Conservation (phyloP, 192 early-diverging fungal genomes). For the Chytriomyces confervae region DNA sequence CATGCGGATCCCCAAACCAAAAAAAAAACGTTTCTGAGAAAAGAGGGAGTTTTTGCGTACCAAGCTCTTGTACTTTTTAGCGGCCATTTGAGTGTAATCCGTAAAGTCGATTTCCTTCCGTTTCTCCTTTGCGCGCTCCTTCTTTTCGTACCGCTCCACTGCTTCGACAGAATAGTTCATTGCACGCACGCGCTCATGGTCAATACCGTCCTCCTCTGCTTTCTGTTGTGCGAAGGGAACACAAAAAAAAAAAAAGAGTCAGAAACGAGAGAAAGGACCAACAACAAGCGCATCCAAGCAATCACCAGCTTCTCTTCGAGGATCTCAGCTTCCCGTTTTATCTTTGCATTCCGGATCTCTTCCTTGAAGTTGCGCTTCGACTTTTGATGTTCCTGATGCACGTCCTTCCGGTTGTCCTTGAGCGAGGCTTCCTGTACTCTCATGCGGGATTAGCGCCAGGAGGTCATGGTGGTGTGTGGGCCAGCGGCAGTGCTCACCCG, state of each 20-base stretch:
- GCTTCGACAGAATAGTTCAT: slow-evolving; percentile 86
- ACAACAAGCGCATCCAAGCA: neutral
- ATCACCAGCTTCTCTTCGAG: slow-evolving; percentile 59
- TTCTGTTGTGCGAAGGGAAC: neutral
- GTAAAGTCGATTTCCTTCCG: slow-evolving; percentile 82
- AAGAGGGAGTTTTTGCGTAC: too few relatives aligned
- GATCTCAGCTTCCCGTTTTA: slow-evolving; percentile 74
- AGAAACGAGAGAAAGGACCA: neutral
- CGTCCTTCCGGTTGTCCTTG: slow-evolving; percentile 70
- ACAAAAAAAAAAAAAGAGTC: slow-evolving; percentile 2
- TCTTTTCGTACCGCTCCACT: slow-evolving; percentile 85
- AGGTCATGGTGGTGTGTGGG: neutral
- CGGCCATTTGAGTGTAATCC: slow-evolving; percentile 82
- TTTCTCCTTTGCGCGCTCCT: slow-evolving; percentile 71
- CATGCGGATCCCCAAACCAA: too few relatives aligned
- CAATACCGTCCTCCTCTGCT: slow-evolving; percentile 73
- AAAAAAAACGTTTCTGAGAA: too few relatives aligned
- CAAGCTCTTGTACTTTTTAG: slow-evolving; percentile 85
- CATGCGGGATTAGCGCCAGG: neutral
- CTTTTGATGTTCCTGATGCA: slow-evolving; percentile 77
- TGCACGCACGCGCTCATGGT: slow-evolving; percentile 83
- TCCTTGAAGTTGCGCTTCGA: slow-evolving; percentile 70
- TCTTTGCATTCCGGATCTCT: slow-evolving; percentile 66
- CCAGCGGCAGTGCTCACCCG: slow-evolving; percentile 33
- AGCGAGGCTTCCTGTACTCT: slow-evolving; percentile 23